Base-by-base conservation (phyloP, 2,329 filamentous ascomycete genomes). In the Dryadomyces sulphureus region DNA sequence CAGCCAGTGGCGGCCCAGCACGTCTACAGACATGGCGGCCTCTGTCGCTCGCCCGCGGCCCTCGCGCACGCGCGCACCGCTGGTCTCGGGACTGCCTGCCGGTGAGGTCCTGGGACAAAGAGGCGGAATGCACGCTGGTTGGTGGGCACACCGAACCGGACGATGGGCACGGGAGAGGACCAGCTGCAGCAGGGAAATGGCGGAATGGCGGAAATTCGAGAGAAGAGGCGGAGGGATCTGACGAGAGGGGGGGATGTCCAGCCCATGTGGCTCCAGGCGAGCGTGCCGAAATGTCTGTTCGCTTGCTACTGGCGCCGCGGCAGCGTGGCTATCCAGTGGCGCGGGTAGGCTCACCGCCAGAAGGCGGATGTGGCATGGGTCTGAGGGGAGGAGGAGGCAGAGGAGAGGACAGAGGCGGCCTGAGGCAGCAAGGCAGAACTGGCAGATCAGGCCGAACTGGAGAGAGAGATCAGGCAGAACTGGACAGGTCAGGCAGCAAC, bases 41-140 rank as follows among this genome's bases (percentile, higher is more conserved):
- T 36, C 8, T n/a, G 34, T 9, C 9, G 17, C 17, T 17, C 21
- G 9, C 21, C 16, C 19, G n/a, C n/a, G n/a, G n/a, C n/a, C n/a
- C n/a, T n/a, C n/a, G n/a, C n/a, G n/a, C n/a, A n/a, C n/a, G n/a
- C n/a, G n/a, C n/a, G n/a, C n/a, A n/a, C n/a, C n/a, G n/a, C 38
- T 39, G 6, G 21, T 16, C 21, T 39, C 11, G n/a, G 9, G n/a
- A 16, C 34, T 36, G 11, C 16, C 16, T 36, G 7, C 34, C 17
- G 16, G 34, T 36, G 27, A 32, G 16, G 27, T 32, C 16, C 35
- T 21, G 5, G 9, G 30, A 19, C 17, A 41, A 51, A 51, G 40
- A 49, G 44, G 49, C 49, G 49, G 49, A 50, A 47, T 44, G 34
- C 41, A 25, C 30, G 19, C 35, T 50, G 43, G 38, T 51, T 51